Percentiles rank a stretch among this genome's conserved stretches.
Conservation (phyloP, 371 early-diverging fungal species). For the Mucor mucedo region DNA sequence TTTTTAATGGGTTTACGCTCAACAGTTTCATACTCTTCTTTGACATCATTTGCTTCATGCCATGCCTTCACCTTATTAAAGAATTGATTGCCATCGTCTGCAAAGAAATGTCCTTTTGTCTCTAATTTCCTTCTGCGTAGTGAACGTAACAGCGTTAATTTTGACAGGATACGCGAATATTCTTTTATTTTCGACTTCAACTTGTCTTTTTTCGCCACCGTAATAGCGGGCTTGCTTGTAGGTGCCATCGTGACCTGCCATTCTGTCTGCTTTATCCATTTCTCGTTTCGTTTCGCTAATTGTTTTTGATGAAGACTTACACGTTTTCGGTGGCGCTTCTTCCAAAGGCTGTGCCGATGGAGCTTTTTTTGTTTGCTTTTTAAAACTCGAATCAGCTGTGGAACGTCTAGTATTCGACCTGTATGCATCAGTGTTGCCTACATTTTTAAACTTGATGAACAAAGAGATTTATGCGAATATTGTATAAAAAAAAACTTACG, state of each 20-base stretch:
- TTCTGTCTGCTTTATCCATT: slow-evolving; percentile 21
- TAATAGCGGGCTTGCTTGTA: background rate
- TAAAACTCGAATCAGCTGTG: background rate
- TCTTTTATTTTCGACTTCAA: slow-evolving; percentile 16
- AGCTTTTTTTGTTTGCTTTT: slow-evolving; percentile 22
- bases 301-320: slow-evolving; percentile 2
- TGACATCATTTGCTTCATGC: slow-evolving; percentile 24
- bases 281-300: slow-evolving; percentile 4
- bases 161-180: slow-evolving; percentile 11
- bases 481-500: slow-evolving; percentile 17
- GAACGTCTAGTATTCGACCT: slow-evolving; percentile 11
- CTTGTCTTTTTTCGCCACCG: slow-evolving; percentile 3
- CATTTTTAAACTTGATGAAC: background rate
- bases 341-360: slow-evolving; percentile 21
- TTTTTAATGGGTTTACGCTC: background rate
- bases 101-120: slow-evolving; percentile 52
- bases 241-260: slow-evolving; percentile 20
- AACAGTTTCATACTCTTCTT: slow-evolving; percentile 19
- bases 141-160: slow-evolving; percentile 16
- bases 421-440: slow-evolving; percentile 28
- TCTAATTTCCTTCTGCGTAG: slow-evolving; percentile 27
- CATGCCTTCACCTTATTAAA: slow-evolving; percentile 45
- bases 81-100: slow-evolving; percentile 53
- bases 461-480: background rate
- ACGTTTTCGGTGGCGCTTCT: slow-evolving; percentile 19